Base-by-base conservation (phyloP, 768 basidiomycete genomes). In the Rhodotorula taiwanensis region DNA sequence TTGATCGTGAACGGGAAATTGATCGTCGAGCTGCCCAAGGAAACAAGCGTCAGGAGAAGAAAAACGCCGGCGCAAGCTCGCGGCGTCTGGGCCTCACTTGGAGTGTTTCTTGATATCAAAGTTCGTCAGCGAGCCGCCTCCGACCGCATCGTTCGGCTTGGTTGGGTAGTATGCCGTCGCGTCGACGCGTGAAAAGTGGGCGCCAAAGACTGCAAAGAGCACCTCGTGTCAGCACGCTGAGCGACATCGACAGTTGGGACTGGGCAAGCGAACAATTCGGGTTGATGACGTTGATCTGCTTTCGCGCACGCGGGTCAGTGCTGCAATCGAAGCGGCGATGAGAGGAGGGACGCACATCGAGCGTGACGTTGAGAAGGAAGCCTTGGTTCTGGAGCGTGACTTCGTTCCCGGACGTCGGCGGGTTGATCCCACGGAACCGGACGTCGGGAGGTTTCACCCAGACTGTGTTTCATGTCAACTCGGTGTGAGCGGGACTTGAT, bases 381-480 rank as follows among this genome's bases (percentile, higher is more conserved):
- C 69, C 69, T 27, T 52, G 47, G 2, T 33, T 30, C 14, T 48
- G 55, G 58, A 67, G 44, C 15, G 62, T 41, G 16, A 69, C 64
- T 31, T 67, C 50, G 45, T 49, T 58, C 5, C 70, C 71, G n/a
- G 42, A 45, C 43, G 21, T 7, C 15, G 72, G 72, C 23, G 61
- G 53, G 36, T 66, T 61, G 45, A 73, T 60, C 33, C 72, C 72
- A 15, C 71, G 51, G 62, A 73, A 73, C 13, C 30, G 30, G 23
- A 73, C 67, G 28, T 72, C 72, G 20, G 72, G 72, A n/a, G 72
- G 71, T 44, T 66, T 66, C 60, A 71, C 68, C 71, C 71, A 72
- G 11, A 72, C 72, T 73, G 61, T 9, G 39, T 14, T 1, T 13
- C 14, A 21, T 31, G 30, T 30, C 28, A 30, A 4, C 8, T 11